A percentile compares a stretch with the other conserved stretches of the same genome.
These are phyloP conservation scores for Botrytis byssoidea DNA, from an alignment of 2,329 filamentous ascomycete genomes.

Conservation along the genomic window DNA sequence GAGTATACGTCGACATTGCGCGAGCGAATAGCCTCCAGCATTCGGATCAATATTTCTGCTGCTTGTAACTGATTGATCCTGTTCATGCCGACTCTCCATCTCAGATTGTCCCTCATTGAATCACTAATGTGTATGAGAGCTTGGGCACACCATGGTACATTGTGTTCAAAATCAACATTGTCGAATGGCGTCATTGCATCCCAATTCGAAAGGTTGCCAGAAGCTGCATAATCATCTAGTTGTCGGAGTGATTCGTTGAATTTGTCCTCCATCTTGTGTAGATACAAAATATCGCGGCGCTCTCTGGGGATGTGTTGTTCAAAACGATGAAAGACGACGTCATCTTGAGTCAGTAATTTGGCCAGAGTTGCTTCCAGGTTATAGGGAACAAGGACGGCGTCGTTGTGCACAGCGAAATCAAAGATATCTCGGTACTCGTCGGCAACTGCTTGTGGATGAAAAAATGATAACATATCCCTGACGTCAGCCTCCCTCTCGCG, in stretches of 20 bases:
- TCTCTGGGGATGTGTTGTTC: conserved; percentile 29
- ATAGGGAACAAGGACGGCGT: conserved; percentile 25
- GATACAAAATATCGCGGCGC: conserved; percentile 31
- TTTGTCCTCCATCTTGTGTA: conserved; percentile 32
- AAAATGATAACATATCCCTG: conserved; percentile 36
- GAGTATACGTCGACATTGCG: conserved; percentile 33
- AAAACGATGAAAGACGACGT: conserved; percentile 32
- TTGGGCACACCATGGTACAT: conserved; percentile 35
- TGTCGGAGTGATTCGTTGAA: conserved; percentile 26
- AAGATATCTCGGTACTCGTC: conserved; percentile 35
- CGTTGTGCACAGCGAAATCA: conserved; percentile 26
- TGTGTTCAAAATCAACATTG: conserved; percentile 23
- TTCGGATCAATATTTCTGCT: conserved; percentile 30
- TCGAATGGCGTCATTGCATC: conserved; percentile 9
- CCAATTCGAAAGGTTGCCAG: conserved; percentile 28
- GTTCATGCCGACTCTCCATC: conserved; percentile 28
- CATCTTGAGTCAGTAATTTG: conserved; percentile 32
- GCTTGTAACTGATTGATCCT: conserved; percentile 28
- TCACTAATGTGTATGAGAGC: conserved; percentile 32
- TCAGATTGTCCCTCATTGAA: conserved; percentile 28
- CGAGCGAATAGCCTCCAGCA: conserved; percentile 33
- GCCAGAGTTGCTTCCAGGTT: conserved; percentile 35
- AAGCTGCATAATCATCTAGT: conserved; percentile 32
- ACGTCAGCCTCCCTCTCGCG: conserved; percentile 27
- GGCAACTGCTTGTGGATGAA: conserved; percentile 26